Conservation (phyloP, 257 asterid genomes). For the Lithospermum erythrorhizon region DNA sequence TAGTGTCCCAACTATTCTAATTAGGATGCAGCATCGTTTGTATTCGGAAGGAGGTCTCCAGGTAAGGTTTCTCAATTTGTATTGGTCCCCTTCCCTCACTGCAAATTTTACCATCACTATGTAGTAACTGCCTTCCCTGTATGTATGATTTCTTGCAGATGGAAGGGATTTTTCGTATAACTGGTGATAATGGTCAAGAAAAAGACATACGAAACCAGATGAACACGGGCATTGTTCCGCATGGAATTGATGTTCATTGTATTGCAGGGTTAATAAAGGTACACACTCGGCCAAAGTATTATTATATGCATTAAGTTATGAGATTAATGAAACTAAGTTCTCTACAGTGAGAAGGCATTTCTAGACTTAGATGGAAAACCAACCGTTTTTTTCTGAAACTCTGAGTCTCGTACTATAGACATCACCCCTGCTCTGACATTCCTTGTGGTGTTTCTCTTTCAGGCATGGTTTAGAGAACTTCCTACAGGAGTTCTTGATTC, state of each 20-base stretch:
- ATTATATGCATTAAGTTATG: too few species aligned
- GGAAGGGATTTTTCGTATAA: constrained; percentile 84
- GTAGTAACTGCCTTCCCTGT: background rate
- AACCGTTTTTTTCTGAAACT: too few species aligned
- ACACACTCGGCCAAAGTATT: background rate
- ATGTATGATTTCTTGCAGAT: constrained; percentile 32
- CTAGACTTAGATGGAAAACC: too few species aligned
- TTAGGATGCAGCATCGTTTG: constrained; percentile 58
- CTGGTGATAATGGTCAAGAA: constrained; percentile 62
- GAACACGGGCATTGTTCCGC: constrained; percentile 55
- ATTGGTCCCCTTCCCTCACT: background rate
- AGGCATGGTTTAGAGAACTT: constrained; percentile 94
- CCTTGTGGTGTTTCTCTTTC: constrained; percentile 4
- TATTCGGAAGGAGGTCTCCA: constrained; percentile 68
- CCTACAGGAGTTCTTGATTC: constrained; percentile 73
- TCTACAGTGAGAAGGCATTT: too few species aligned
- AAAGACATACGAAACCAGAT: constrained; percentile 53
- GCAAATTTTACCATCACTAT: too few species aligned
- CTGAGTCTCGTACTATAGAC: background rate
- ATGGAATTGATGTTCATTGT: constrained; percentile 75
- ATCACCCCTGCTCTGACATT: background rate
- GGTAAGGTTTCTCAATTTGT: constrained; percentile 22
- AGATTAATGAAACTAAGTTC: too few species aligned
- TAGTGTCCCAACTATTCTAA: constrained; percentile 72
- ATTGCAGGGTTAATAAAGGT: constrained; percentile 92